Evolutionary conservation across 1,139 yeast species (phyloP), one percentile per base, ranked within the genome.

Genomic region (Scheffersomyces segobiensis): DNA sequence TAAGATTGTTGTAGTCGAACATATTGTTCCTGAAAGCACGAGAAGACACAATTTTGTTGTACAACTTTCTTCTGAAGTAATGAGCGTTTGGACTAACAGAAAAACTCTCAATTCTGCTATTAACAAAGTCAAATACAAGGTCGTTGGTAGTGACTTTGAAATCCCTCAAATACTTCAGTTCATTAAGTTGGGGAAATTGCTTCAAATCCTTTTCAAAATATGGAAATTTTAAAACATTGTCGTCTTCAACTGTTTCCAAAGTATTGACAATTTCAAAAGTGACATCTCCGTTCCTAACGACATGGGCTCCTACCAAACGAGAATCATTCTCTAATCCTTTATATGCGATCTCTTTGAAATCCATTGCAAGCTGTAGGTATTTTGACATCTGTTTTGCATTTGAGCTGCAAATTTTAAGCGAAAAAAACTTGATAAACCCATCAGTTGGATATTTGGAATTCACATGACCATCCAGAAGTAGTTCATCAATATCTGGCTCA

Each of bases 281-380:
- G 5, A 87, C 81, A n/a, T 76, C 67, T 0, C 89, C 89, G 67
- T 87, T 87, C 49, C 70, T 71, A 14, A 91, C 79, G 0, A 87
- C 96, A 64, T 88, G 89, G 1, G 88, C 78, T 5, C 86, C 81
- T 14, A 85, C 70, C 14, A 78, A 72, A 56, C 83, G 78, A 5
- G 89, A 83, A 1, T 89, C 91, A 1, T 88, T 88, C 67, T 89
- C 95, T 53, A 91, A 77, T 1, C 91, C 92, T 60, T 72, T 79
- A 65, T 81, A 85, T 0, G 93, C 96, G 53, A 87, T 70, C 53
- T 82, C 84, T 39, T 75, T 65, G 69, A 91, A 91, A 0, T 96
- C 97, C 77, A 87, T 82, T 3, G 83, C 72, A 18, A 79, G 66
- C 55, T 84, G 79, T 59, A 87, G 83, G 66, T 79, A 83, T 39